phyloP scores from a whole-genome alignment of 495 filamentous ascomycete genomes.

The Haplographium delicatum region DNA sequence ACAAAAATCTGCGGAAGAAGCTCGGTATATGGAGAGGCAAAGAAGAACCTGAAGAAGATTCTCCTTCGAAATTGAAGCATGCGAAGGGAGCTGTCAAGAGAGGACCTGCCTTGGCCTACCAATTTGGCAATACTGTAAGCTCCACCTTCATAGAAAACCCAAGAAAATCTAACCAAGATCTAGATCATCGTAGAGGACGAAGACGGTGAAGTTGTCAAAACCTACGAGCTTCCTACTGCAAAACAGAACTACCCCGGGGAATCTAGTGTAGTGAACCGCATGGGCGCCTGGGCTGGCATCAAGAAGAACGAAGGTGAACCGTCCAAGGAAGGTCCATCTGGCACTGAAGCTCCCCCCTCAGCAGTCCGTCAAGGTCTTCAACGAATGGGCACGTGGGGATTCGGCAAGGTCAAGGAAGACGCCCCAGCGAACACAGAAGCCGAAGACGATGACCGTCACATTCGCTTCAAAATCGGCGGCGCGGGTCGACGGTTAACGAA shows the following conservation, averaged over 20 bases:
- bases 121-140: conserved; percentile 79
- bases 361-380: conserved; percentile 20
- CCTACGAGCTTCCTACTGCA: conserved; percentile 74
- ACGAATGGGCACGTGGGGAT: conserved; percentile 45
- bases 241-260: conserved; percentile 12
- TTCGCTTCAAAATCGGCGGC: conserved; percentile 81
- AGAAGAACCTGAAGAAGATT: conserved; percentile 30
- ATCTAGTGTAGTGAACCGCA: conserved; percentile 2
- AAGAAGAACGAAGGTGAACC: conserved; percentile 19
- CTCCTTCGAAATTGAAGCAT: conserved; percentile 9
- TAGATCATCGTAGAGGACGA: conserved; percentile 96
- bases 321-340: not conserved
- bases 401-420: conserved; percentile 31
- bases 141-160: not conserved
- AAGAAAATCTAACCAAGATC: conserved; percentile 12
- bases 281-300: conserved; percentile 21
- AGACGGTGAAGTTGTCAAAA: conserved; percentile 95
- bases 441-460: conserved; percentile 65
- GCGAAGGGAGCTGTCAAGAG: conserved; percentile 21
- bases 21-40: conserved; percentile 21
- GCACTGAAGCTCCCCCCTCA: not conserved
- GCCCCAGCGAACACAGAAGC: conserved; percentile 32
- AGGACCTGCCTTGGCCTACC: conserved; percentile 77
- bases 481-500: conserved; percentile 77
- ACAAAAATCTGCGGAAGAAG: conserved; percentile 25